A percentile compares a stretch with the other conserved stretches of the same genome.
Conservation (phyloP, 192 early-diverging fungal species). For the Helicostylum pulchrum region DNA sequence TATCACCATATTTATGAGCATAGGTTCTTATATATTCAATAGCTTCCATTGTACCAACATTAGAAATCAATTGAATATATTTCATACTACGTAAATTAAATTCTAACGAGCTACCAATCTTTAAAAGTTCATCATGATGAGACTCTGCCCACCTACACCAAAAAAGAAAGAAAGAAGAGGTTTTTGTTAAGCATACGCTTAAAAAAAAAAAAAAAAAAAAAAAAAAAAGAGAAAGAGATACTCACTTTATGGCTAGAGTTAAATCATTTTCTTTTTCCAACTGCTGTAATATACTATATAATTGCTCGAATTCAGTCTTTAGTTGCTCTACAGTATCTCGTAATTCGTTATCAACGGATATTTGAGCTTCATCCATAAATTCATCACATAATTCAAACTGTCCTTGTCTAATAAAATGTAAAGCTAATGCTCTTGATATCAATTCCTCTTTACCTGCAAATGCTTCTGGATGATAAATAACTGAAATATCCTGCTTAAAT, state of each 20-base stretch:
- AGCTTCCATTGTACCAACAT: slow-evolving; percentile 49
- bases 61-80: slow-evolving; percentile 73
- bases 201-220: not conserved
- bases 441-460: slow-evolving; percentile 69
- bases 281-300: slow-evolving; percentile 72
- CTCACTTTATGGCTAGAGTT: slow-evolving; percentile 59
- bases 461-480: slow-evolving; percentile 64
- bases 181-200: not conserved
- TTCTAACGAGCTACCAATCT: slow-evolving; percentile 66
- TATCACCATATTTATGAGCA: slow-evolving; percentile 62
- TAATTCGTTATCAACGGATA: slow-evolving; percentile 36
- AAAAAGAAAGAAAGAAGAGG: not conserved
- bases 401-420: slow-evolving; percentile 86
- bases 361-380: slow-evolving; percentile 49
- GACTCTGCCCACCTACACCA: slow-evolving; percentile 65
- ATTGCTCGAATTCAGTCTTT: slow-evolving; percentile 70
- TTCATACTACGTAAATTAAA: slow-evolving; percentile 81
- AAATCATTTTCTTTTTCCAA: slow-evolving; percentile 56
- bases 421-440: slow-evolving; percentile 59
- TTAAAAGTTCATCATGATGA: slow-evolving; percentile 55
- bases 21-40: slow-evolving; percentile 70
- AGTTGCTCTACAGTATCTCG: slow-evolving; percentile 41
- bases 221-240: not conserved
- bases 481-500: slow-evolving; percentile 66
- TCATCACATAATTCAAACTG: slow-evolving; percentile 74